Base-by-base conservation (phyloP, 768 basidiomycete genomes). In the Russula earlei region DNA sequence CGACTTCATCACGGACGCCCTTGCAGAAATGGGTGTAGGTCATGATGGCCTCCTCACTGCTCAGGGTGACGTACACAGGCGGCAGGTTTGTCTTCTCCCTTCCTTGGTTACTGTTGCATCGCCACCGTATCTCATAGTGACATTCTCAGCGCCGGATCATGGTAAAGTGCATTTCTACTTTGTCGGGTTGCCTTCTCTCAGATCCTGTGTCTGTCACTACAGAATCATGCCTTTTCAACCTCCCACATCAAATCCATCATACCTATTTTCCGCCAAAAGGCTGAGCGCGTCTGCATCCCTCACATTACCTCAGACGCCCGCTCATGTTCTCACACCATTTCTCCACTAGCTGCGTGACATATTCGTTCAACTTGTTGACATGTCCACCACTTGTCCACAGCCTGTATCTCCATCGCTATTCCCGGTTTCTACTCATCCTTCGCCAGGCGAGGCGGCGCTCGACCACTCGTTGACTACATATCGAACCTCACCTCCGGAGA, bases 251-350 rank as follows among this genome's bases (percentile, higher is more conserved):
- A 74, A 58, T 74, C 74, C 2, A 65, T 81, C 15, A 69, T 71
- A 0, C 82, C 81, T 4, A 74, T 85, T 12, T 85, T 85, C 62
- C 77, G 75, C 68, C 69, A 75, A 19, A 83, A 82, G 60, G 80
- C 84, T 19, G 70, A 81, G 66, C 79, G 81, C 51, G 61, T 44
- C 71, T 65, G 53, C 27, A 25, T 43, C 25, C 25, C 38, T 44
- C 25, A 19, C 33, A 36, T 34, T 44, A 19, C 20, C 33, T 40
- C 17, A 36, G 8, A 40, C 19, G 6, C 24, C 49, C 29, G 41
- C 49, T 46, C 37, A 31, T 19, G 33, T 17, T 48, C 34, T 48
- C 27, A 33, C 34, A 2, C 12, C 31, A 36, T 52, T 62, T 52
- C 20, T 27, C 27, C 29, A 44, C 10, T 55, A 81, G 80, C 66